These are phyloP conservation scores for Groenewaldozyma sp. DNA, from an alignment of 1,139 yeast species.

Conservation along the genomic window DNA sequence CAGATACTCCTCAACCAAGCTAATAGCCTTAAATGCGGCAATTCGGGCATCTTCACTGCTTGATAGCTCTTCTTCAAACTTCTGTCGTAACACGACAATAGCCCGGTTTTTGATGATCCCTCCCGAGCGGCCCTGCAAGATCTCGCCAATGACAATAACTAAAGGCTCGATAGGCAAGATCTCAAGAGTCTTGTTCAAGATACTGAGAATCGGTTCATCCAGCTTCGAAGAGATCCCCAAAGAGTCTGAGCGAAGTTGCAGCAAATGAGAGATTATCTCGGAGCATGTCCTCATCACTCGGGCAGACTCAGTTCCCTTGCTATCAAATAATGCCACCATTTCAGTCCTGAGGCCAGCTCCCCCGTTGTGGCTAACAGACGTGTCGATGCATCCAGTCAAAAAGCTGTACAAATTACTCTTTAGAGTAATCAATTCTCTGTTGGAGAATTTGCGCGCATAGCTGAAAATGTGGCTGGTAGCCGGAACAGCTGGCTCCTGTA, in stretches of 20 bases:
- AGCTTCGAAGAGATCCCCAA: conserved; percentile 4
- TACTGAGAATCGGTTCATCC: conserved; percentile 27
- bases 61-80: conserved; percentile 43
- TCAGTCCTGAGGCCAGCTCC: conserved; percentile 16
- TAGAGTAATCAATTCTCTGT: conserved; percentile 7
- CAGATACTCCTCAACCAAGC: conserved; percentile 3
- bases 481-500: conserved; percentile 15
- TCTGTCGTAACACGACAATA: conserved; percentile 50
- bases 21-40: conserved; percentile 28
- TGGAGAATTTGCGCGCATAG: conserved; percentile 20
- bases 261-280: conserved; percentile 14
- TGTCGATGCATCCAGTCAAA: background rate
- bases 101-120: conserved; percentile 27
- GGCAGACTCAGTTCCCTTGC: conserved; percentile 8
- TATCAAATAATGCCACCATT: conserved; percentile 14
- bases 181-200: conserved; percentile 55
- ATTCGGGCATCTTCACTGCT: conserved; percentile 28
- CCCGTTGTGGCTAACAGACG: too few relatives aligned
- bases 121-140: conserved; percentile 33
- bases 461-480: conserved; percentile 60
- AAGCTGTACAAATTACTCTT: conserved; percentile 1
- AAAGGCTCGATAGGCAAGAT: conserved; percentile 69
- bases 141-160: conserved; percentile 52
- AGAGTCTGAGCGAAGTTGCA: conserved; percentile 4
- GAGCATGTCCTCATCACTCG: conserved; percentile 13